phyloP scores from a whole-genome alignment of 352 stramenopile genomes.

The Globisporangium acanthophoron region DNA sequence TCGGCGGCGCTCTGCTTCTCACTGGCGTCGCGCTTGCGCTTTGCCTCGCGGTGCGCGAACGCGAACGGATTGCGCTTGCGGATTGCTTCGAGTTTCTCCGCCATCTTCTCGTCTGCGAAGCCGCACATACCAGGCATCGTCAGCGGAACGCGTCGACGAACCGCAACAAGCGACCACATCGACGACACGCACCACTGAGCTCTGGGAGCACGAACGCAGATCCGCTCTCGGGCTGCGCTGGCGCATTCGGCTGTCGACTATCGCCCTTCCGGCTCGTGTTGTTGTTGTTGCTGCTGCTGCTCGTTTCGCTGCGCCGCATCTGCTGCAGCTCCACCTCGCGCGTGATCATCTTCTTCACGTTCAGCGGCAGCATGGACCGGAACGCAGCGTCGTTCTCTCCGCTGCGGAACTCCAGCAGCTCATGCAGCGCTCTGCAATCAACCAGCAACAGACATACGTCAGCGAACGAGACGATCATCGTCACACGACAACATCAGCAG shows the following conservation, averaged over 20 bases:
- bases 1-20: conserved; percentile 36
- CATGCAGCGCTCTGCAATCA: conserved; percentile 45
- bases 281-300: conserved; percentile 1
- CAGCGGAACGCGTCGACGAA: neutral
- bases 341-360: conserved; percentile 71
- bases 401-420: conserved; percentile 57
- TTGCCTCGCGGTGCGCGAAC: conserved; percentile 75
- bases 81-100: conserved; percentile 52
- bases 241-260: neutral
- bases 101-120: conserved; percentile 44
- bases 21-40: conserved; percentile 56
- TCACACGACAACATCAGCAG: conserved; percentile 1
- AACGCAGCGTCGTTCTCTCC: conserved; percentile 24
- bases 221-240: neutral
- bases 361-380: conserved; percentile 42
- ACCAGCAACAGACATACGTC: neutral
- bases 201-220: conserved; percentile 37
- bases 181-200: conserved; percentile 38
- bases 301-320: conserved; percentile 60
- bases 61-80: conserved; percentile 75
- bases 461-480: neutral
- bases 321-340: conserved; percentile 78
- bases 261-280: neutral
- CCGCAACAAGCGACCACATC: neutral
- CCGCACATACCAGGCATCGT: neutral